Conservation (phyloP, 495 filamentous ascomycete species). For the Aeminium ludgeri region DNA sequence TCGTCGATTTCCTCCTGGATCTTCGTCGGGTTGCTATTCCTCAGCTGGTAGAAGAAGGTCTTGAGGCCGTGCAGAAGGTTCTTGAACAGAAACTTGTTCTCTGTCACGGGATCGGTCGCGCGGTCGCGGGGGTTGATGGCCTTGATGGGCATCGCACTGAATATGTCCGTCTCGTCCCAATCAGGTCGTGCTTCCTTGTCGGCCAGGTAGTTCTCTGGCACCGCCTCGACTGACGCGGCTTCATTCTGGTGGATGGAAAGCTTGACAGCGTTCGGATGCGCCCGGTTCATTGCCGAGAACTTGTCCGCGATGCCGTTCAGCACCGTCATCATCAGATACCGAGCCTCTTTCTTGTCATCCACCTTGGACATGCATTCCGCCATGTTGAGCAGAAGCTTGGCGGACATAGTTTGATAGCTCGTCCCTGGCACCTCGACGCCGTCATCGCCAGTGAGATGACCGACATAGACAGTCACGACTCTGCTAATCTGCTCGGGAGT, state of each 20-base stretch:
- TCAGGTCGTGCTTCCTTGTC: conserved; percentile 66
- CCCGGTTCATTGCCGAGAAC: conserved; percentile 93
- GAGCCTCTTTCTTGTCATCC: conserved; percentile 76
- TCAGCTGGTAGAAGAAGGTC: conserved; percentile 88
- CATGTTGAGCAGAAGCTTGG: conserved; percentile 91
- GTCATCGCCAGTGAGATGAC: conserved; percentile 74
- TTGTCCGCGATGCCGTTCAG: conserved; percentile 95
- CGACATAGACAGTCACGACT: conserved; percentile 92
- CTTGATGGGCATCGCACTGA: conserved; percentile 89
- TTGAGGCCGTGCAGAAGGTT: conserved; percentile 96
- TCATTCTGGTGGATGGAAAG: conserved; percentile 37
- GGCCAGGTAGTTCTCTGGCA: conserved; percentile 63
- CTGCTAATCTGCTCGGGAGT: conserved; percentile 75
- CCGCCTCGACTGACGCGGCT: conserved; percentile 34
- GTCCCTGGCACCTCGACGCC: conserved; percentile 63
- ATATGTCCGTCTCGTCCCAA: conserved; percentile 98
- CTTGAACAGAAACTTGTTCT: conserved; percentile 97
- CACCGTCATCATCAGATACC: conserved; percentile 94
- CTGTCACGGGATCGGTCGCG: conserved; percentile 78
- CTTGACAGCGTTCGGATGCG: conserved; percentile 87
- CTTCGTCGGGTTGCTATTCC: conserved; percentile 59
- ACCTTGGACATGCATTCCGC: conserved; percentile 90
- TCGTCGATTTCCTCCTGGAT: conserved; percentile 43
- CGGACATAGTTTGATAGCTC: conserved; percentile 99
- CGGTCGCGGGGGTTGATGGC: conserved; percentile 84